A percentile compares a stretch with the other conserved stretches of the same genome.
Evolutionary conservation across 2,329 filamentous ascomycete species (phyloP).

Genomic region (Fusarium humuli): DNA sequence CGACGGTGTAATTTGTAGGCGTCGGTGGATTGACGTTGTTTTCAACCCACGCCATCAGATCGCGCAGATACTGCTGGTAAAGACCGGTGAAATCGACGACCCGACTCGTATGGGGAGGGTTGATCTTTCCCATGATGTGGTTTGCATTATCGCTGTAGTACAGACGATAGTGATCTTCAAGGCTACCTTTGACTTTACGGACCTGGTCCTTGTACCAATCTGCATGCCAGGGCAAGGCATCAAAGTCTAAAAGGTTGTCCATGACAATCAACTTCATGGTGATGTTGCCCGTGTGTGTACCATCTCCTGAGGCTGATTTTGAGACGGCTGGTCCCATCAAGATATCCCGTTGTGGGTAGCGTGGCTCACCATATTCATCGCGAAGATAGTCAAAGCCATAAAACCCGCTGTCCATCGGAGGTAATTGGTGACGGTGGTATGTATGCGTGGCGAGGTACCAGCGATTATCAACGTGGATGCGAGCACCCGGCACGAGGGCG

Average conservation of each 20-base stretch:
- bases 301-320: neutral
- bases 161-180: constrained; percentile 34
- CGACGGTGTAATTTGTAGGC: constrained; percentile 15
- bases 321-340: neutral
- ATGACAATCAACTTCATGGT: constrained; percentile 39
- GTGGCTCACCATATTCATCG: neutral
- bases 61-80: constrained; percentile 34
- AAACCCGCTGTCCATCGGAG: neutral
- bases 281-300: constrained; percentile 23
- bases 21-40: constrained; percentile 12
- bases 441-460: constrained; percentile 19
- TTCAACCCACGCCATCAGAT: constrained; percentile 39
- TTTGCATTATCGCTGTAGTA: constrained; percentile 39
- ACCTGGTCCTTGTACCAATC: constrained; percentile 41
- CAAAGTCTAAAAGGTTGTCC: constrained; percentile 37
- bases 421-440: constrained; percentile 34
- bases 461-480: constrained; percentile 16
- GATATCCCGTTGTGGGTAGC: neutral
- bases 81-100: constrained; percentile 30
- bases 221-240: constrained; percentile 42
- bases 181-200: constrained; percentile 8
- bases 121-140: constrained; percentile 20
- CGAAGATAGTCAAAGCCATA: constrained; percentile 6
- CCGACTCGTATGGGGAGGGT: neutral
- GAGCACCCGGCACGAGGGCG: neutral